A percentile compares a stretch with the other conserved stretches of the same genome.
phyloP scores from a whole-genome alignment of 177 flowering plant genomes.

The Vitis hybrid region DNA sequence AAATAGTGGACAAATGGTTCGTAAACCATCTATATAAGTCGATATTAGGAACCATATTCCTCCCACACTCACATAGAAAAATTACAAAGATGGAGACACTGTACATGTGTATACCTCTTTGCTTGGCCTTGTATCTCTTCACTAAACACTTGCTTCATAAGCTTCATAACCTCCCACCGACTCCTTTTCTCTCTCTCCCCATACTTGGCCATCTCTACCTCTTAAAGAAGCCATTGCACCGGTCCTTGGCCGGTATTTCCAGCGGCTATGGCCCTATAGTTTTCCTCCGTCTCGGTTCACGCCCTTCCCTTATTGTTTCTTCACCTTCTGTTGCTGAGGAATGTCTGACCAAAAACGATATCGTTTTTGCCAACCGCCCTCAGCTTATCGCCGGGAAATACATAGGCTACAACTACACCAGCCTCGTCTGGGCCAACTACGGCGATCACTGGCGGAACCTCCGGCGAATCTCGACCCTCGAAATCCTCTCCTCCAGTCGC shows the following conservation, averaged over 20 bases:
- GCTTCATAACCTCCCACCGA: background rate
- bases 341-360: slow-evolving; percentile 10
- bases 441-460: slow-evolving; percentile 20
- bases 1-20: no score
- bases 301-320: slow-evolving; percentile 5
- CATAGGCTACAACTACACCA: slow-evolving; percentile 11
- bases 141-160: background rate
- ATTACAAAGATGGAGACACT: no score
- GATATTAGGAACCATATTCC: no score
- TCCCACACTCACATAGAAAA: no score
- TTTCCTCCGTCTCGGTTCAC: slow-evolving; percentile 12
- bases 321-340: slow-evolving; percentile 17
- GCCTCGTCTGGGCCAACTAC: slow-evolving; percentile 1
- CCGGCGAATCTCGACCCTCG: slow-evolving; percentile 2
- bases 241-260: slow-evolving; percentile 1
- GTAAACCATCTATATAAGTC: no score
- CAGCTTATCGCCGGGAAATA: background rate
- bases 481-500: slow-evolving; percentile 10
- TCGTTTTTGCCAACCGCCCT: slow-evolving; percentile 3
- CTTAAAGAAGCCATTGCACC: slow-evolving; percentile 7
- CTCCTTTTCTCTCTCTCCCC: slow-evolving; percentile 1
- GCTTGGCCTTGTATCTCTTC: background rate
- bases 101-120: no score
- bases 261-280: slow-evolving; percentile 12
- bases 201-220: background rate